phyloP scores from a whole-genome alignment of 2,329 filamentous ascomycete genomes.

The Plenodomus lindquistii region DNA sequence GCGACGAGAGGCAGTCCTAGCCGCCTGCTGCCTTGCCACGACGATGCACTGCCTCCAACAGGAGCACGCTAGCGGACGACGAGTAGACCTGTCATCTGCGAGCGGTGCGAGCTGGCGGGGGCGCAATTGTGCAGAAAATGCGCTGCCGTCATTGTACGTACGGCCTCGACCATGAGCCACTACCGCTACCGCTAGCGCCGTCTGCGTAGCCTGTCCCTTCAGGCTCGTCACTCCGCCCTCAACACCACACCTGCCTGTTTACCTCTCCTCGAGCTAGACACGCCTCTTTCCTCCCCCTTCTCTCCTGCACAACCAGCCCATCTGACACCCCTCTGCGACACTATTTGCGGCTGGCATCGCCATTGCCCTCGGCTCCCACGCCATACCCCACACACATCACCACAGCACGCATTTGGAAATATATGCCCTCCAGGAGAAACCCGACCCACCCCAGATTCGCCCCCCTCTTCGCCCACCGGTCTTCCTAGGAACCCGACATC shows the following conservation, averaged over 20 bases:
- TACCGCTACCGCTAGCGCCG: conserved; percentile 7
- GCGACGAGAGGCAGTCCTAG: background rate
- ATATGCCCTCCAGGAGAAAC: conserved; percentile 33
- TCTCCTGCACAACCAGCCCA: conserved; percentile 1
- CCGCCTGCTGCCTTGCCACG: conserved; percentile 13
- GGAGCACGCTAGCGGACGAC: background rate
- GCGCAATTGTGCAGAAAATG: conserved; percentile 19
- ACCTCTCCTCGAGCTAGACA: conserved; percentile 22
- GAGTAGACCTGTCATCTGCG: too few relatives aligned
- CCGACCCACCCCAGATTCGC: conserved; percentile 24
- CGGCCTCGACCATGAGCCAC: conserved; percentile 16
- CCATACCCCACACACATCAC: conserved; percentile 31
- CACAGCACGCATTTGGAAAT: conserved; percentile 33
- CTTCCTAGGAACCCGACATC: conserved; percentile 36
- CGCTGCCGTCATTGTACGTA: conserved; percentile 17
- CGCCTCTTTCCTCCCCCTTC: conserved; percentile 16
- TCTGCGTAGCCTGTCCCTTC: conserved; percentile 10
- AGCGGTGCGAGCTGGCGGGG: conserved; percentile 12
- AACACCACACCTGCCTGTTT: conserved; percentile 24
- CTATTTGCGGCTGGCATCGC: conserved; percentile 3
- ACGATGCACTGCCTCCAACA: conserved; percentile 11
- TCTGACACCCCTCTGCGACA: conserved; percentile 1
- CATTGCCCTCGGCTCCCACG: background rate
- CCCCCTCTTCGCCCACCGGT: conserved; percentile 25
- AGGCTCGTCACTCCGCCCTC: conserved; percentile 16